phyloP scores from a whole-genome alignment of 306 rosid genomes.

The Vigna angularis region DNA sequence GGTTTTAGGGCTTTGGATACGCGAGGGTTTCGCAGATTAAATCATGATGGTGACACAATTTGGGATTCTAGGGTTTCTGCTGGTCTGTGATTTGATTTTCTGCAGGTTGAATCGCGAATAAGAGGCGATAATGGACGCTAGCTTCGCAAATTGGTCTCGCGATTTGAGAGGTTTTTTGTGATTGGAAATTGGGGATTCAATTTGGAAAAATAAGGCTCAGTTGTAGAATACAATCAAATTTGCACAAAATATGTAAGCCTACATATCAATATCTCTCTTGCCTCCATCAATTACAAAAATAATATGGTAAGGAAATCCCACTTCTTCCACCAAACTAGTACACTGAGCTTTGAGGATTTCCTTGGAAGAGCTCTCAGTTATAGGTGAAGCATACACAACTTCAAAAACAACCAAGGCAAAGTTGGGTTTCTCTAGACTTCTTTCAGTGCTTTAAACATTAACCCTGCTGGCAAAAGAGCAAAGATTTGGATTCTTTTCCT shows the following conservation, averaged over 20 bases:
- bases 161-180: too few species aligned
- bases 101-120: too few species aligned
- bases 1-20: too few species aligned
- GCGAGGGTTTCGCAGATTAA: too few species aligned
- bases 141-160: too few species aligned
- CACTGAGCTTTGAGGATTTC: constrained; percentile 80
- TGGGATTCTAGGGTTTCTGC: too few species aligned
- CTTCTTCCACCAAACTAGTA: constrained; percentile 67
- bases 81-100: too few species aligned
- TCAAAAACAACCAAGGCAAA: constrained; percentile 81
- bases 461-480: constrained; percentile 88
- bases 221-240: constrained; percentile 75
- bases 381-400: constrained; percentile 84
- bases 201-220: too few species aligned
- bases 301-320: constrained; percentile 82
- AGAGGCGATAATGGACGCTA: too few species aligned
- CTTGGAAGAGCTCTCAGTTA: constrained; percentile 63
- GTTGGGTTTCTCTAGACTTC: constrained; percentile 74
- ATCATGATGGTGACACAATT: too few species aligned
- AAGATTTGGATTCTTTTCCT: constrained; percentile 59
- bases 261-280: constrained; percentile 84
- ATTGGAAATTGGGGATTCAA: too few species aligned
- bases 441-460: constrained; percentile 96
- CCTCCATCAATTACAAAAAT: constrained; percentile 95
- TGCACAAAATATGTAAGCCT: constrained; percentile 93